Evolutionary conservation across 306 rosid genomes (phyloP).

Genomic region (Cucumis melo): DNA sequence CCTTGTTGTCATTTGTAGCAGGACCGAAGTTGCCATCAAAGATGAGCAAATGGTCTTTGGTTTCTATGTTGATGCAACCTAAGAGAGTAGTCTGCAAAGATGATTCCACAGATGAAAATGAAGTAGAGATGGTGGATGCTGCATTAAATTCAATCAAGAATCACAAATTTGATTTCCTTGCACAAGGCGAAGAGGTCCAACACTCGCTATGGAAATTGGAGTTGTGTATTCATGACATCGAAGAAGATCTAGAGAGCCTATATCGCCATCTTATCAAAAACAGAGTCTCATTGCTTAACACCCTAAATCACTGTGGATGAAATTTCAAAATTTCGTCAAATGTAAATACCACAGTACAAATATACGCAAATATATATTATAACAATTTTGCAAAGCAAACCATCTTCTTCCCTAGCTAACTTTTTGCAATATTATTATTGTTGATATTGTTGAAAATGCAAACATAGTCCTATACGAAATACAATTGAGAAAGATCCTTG

Average conservation of each 20-base stretch:
- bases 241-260: slow-evolving; percentile 9
- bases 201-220: neutral
- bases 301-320: slow-evolving; percentile 11
- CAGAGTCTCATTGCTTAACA: slow-evolving; percentile 20
- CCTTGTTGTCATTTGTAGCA: slow-evolving; percentile 4
- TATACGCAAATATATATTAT: neutral
- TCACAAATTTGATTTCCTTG: neutral
- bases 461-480: neutral
- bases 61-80: slow-evolving; percentile 11
- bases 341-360: neutral
- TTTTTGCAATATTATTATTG: neutral
- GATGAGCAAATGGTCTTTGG: slow-evolving; percentile 9
- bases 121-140: slow-evolving; percentile 11
- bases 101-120: neutral
- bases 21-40: slow-evolving; percentile 5
- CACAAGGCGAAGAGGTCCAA: neutral
- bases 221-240: neutral
- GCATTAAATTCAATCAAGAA: neutral
- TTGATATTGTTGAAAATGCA: neutral
- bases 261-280: slow-evolving; percentile 12
- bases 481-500: neutral
- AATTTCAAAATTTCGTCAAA: neutral
- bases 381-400: neutral
- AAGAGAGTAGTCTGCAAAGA: slow-evolving; percentile 11
- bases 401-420: neutral